phyloP scores from a whole-genome alignment of 2,329 filamentous ascomycete genomes.

The Moelleriella libera region DNA sequence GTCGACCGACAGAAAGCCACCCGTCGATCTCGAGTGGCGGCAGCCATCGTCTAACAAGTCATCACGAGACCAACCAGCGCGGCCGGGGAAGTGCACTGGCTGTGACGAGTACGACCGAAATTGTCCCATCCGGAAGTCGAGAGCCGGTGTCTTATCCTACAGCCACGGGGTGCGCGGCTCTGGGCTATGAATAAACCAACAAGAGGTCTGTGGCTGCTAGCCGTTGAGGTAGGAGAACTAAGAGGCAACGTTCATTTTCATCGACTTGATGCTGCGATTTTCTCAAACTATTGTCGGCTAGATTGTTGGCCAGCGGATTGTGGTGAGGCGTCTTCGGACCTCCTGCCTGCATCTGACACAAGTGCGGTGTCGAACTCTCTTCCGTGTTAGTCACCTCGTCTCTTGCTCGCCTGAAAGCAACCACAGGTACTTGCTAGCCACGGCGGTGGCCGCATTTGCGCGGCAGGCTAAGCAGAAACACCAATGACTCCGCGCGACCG shows the following conservation, averaged over 20 bases:
- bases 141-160: conserved; percentile 3
- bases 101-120: conserved; percentile 18
- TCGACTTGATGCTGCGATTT: not conserved
- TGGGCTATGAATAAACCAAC: not conserved
- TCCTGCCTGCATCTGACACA: not conserved
- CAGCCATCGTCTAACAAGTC: conserved; percentile 2
- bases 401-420: no score
- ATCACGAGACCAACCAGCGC: conserved; percentile 1
- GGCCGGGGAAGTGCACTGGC: conserved; percentile 9
- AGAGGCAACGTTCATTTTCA: not conserved
- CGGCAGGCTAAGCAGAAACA: not conserved
- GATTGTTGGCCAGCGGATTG: not conserved
- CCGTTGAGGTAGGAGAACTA: no score
- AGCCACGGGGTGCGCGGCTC: not conserved
- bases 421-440: no score
- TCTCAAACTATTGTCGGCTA: not conserved
- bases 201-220: not conserved
- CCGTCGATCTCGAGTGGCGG: conserved; percentile 1
- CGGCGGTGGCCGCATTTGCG: not conserved
- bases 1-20: not conserved
- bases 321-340: not conserved
- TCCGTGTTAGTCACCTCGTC: no score
- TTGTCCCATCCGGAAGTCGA: conserved; percentile 13
- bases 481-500: not conserved
- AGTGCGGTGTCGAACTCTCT: not conserved